Percentiles rank a stretch among this genome's conserved stretches.
These are phyloP conservation scores for Penicillium salamii DNA, from an alignment of 495 filamentous ascomycete genomes.

Conservation along the genomic window DNA sequence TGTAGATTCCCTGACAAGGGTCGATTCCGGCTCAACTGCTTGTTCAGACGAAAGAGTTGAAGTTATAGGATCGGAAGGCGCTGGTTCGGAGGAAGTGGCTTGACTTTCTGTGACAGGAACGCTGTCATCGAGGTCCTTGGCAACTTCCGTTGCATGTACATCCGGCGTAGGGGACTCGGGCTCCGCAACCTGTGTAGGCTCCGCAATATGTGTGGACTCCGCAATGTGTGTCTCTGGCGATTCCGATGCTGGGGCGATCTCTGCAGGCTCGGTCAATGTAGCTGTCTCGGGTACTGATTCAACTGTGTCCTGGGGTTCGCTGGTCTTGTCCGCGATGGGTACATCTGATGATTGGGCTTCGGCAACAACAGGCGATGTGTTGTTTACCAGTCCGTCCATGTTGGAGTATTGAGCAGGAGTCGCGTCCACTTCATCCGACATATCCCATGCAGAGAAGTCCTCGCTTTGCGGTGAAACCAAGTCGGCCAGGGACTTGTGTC, in stretches of 20 bases:
- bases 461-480: constrained; percentile 19
- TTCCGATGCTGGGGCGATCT: not conserved
- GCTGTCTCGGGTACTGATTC: not conserved
- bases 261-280: not conserved
- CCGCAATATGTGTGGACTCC: not conserved
- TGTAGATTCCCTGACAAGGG: not conserved
- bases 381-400: not conserved
- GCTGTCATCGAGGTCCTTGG: no score
- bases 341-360: not conserved
- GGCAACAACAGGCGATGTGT: constrained; percentile 2
- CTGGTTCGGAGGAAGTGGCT: no score
- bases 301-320: not conserved
- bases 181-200: not conserved
- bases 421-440: constrained; percentile 8
- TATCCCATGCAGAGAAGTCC: constrained; percentile 20
- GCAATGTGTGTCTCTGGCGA: not conserved
- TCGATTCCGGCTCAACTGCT: not conserved
- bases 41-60: not conserved
- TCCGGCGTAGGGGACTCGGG: not conserved
- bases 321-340: not conserved
- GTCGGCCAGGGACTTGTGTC: constrained; percentile 4
- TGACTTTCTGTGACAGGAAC: no score
- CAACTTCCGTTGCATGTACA: not conserved
- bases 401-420: constrained; percentile 6
- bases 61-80: not conserved